phyloP scores from a whole-genome alignment of 2,329 filamentous ascomycete genomes.

The Orbilia ellipsospora region DNA sequence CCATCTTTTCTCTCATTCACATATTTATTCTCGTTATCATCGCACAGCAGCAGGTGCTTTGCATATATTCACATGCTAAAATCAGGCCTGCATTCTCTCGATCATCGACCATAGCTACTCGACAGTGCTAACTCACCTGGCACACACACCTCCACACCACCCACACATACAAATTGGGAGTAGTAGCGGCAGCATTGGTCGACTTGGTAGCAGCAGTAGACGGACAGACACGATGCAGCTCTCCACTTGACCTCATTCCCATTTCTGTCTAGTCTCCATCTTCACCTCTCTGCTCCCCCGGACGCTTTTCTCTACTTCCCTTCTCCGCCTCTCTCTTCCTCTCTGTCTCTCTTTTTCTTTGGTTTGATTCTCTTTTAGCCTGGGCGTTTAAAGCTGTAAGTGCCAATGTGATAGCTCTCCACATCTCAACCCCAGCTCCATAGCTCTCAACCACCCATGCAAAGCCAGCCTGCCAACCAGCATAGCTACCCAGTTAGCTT shows the following conservation, averaged over 20 bases:
- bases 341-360: neutral
- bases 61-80: neutral
- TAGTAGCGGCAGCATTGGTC: too few relatives aligned
- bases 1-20: slow-evolving; percentile 2
- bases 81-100: slow-evolving; percentile 4
- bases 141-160: too few relatives aligned
- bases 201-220: slow-evolving; percentile 6
- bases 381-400: slow-evolving; percentile 7
- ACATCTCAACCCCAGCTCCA: slow-evolving; percentile 1
- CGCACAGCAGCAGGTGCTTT: slow-evolving; percentile 6
- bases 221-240: slow-evolving; percentile 25
- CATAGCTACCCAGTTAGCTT: slow-evolving; percentile 3
- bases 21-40: slow-evolving; percentile 3
- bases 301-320: slow-evolving; percentile 7
- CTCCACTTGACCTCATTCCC: slow-evolving; percentile 55
- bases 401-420: slow-evolving; percentile 26
- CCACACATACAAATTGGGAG: too few relatives aligned
- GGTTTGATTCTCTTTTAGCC: neutral
- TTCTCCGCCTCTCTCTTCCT: slow-evolving; percentile 24
- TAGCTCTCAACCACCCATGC: slow-evolving; percentile 8
- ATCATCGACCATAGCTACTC: slow-evolving; percentile 9
- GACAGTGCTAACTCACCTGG: slow-evolving; percentile 17
- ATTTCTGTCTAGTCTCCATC: slow-evolving; percentile 40
- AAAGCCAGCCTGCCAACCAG: neutral
- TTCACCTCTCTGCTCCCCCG: neutral